Evolutionary conservation across 352 stramenopile species (phyloP), one percentile per base, ranked within the genome.

Genomic region (Phytophthora pinifolia): DNA sequence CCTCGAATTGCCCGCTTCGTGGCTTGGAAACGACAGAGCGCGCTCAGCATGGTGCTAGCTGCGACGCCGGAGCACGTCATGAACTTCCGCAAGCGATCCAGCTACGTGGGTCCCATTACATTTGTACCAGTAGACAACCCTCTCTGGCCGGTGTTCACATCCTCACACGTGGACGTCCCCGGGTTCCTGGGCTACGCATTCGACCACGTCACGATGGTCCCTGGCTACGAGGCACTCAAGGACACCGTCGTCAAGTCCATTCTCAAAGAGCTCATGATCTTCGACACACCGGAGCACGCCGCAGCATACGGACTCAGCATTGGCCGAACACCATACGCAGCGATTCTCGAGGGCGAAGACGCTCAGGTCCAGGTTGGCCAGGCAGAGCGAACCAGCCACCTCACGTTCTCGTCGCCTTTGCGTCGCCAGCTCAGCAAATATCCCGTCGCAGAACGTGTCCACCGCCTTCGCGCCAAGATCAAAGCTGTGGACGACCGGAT

Each of bases 181-280:
- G 79, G 82, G 3, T 92, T 85, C 37, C 54, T 89, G n/a, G 77
- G 82, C 9, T 92, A 92, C 48, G 78, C 77, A 0, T 88, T 87
- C 41, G 76, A 92, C 46, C 74, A 85, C 33, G 70, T 83, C 8
- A 66, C 57, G 15, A 78, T 90, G 56, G 62, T 82, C 2, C 51
- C 62, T 1, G 79, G 79, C 2, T 89, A 85, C 47, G 74, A 89
- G 20, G 48, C 56, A 9, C 64, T 90, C 14, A 76, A 86, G 13
- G 59, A 85, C 30, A 86, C 79, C 0, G 79, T 92, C 17, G 67
- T 83, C 42, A 88, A 87, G 45, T 85, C 76, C 5, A 90, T 89
- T 43, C 49, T 90, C 30, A 87, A 86, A 31, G 75, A 90, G 30
- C 73, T 90, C 48, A 82, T 89, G 70, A 62, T 88, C 13, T 89